phyloP scores from a whole-genome alignment of 768 basidiomycete species.

The Russula sp. region DNA sequence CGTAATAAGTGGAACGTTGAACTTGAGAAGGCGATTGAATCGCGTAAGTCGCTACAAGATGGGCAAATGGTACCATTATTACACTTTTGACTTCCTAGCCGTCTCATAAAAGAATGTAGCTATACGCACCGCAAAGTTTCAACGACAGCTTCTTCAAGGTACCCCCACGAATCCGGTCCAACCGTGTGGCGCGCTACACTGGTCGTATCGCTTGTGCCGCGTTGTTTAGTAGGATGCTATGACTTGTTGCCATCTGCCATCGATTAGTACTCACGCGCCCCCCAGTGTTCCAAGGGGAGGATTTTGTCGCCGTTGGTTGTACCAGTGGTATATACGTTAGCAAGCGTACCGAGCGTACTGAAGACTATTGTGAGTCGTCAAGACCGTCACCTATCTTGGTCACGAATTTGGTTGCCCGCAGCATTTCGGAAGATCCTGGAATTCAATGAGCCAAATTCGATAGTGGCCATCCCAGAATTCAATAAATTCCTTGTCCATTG shows the following conservation, averaged over 20 bases:
- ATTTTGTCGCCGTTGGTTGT: slow-evolving; percentile 10
- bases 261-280: neutral
- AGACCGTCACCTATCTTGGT: neutral
- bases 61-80: neutral
- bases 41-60: neutral
- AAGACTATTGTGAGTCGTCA: slow-evolving; percentile 1
- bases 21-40: neutral
- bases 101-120: slow-evolving; percentile 6
- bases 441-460: slow-evolving; percentile 5
- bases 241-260: neutral
- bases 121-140: slow-evolving; percentile 1
- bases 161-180: slow-evolving; percentile 2
- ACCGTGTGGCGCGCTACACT: neutral
- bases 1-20: slow-evolving; percentile 2
- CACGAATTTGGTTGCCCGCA: neutral
- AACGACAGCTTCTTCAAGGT: slow-evolving; percentile 13
- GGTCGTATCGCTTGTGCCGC: slow-evolving; percentile 4
- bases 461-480: slow-evolving; percentile 7
- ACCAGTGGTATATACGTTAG: slow-evolving; percentile 7
- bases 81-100: neutral
- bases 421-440: slow-evolving; percentile 11
- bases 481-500: slow-evolving; percentile 11
- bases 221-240: neutral
- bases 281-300: slow-evolving; percentile 1
- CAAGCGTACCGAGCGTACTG: neutral